A percentile compares a stretch with the other conserved stretches of the same genome.
Conservation (phyloP, 805 yeast species). For the Saturnispora diversa region DNA sequence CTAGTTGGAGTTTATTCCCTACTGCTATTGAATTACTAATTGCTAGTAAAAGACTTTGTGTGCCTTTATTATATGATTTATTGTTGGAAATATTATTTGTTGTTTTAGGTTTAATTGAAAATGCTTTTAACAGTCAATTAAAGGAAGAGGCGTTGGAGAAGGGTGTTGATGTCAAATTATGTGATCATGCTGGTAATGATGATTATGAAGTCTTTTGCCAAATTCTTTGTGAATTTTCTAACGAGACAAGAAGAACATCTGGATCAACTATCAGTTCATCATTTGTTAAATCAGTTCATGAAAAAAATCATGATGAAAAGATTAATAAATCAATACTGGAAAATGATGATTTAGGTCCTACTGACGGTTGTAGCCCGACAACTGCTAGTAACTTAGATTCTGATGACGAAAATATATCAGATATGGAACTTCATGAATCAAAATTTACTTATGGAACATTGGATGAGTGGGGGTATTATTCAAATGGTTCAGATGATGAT, state of each 20-base stretch:
- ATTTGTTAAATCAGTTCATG: slow-evolving; percentile 7
- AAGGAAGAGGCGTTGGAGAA: background rate
- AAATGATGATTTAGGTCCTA: slow-evolving; percentile 8
- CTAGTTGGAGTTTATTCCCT: slow-evolving; percentile 65
- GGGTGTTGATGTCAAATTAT: slow-evolving; percentile 1
- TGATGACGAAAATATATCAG: too few relatives aligned
- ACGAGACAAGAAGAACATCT: slow-evolving; percentile 13
- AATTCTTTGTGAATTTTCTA: slow-evolving; percentile 10
- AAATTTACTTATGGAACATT: slow-evolving; percentile 10
- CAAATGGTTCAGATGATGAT: slow-evolving; percentile 11
- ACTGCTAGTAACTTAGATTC: too few relatives aligned
- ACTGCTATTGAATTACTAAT: slow-evolving; percentile 57
- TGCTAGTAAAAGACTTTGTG: slow-evolving; percentile 56
- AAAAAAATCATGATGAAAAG: background rate
- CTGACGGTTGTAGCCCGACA: background rate
- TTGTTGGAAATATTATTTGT: slow-evolving; percentile 63
- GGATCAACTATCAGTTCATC: slow-evolving; percentile 11
- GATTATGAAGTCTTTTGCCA: slow-evolving; percentile 14
- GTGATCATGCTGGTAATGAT: slow-evolving; percentile 11
- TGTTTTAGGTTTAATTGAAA: slow-evolving; percentile 58
- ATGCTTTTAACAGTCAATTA: slow-evolving; percentile 5
- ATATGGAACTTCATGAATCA: background rate
- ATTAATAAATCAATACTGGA: background rate
- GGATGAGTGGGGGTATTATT: slow-evolving; percentile 13
- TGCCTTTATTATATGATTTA: slow-evolving; percentile 63